These are phyloP conservation scores for Mollisiaceae sp. DNA, from an alignment of 2,329 filamentous ascomycete species.

Conservation along the genomic window DNA sequence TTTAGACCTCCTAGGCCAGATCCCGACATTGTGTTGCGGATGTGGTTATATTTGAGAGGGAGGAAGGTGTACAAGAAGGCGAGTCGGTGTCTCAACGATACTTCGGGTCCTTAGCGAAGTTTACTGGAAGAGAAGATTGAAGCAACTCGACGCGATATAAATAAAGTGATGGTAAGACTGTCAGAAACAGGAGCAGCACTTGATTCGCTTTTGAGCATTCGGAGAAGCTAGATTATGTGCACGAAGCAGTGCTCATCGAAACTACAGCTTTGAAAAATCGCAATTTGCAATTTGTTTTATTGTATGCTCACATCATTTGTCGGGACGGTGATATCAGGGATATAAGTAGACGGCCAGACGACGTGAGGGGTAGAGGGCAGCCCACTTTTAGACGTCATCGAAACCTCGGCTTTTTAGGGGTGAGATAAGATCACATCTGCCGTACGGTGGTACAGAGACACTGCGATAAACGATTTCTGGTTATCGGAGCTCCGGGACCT, in stretches of 20 bases:
- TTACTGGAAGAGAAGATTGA: not conserved
- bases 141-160: not conserved
- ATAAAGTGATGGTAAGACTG: not conserved
- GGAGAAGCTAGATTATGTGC: no score
- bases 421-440: no score
- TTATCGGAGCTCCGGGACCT: not conserved
- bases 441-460: no score
- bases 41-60: not conserved
- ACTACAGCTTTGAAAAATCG: not conserved
- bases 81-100: not conserved
- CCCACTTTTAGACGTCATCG: conserved; percentile 3
- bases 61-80: not conserved
- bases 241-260: not conserved
- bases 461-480: not conserved
- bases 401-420: not conserved
- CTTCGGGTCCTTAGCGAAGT: not conserved
- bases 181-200: not conserved
- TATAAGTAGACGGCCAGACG: conserved; percentile 1
- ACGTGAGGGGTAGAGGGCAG: not conserved
- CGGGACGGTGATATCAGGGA: not conserved
- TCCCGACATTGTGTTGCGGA: conserved; percentile 16
- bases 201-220: not conserved
- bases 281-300: not conserved
- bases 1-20: conserved; percentile 8
- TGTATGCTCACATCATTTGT: not conserved